Percentiles rank a stretch among this genome's conserved stretches.
phyloP scores from a whole-genome alignment of 495 filamentous ascomycete genomes.

The Apiosordaria backusii region DNA sequence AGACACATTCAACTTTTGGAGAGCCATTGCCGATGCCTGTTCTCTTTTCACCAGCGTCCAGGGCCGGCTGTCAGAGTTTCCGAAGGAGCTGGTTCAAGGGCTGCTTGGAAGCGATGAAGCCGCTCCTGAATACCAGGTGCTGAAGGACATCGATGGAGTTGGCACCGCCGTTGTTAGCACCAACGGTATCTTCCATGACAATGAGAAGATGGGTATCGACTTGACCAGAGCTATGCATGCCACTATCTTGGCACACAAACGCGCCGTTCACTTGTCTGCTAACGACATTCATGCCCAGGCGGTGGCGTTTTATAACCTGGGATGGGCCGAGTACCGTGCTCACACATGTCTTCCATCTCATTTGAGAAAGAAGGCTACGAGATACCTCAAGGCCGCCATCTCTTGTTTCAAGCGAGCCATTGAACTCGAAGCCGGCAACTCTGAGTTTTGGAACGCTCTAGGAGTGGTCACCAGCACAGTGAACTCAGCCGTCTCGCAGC shows the following conservation, averaged over 20 bases:
- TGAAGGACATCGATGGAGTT: constrained; percentile 70
- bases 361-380: constrained; percentile 50
- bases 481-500: constrained; percentile 86
- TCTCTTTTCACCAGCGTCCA: constrained; percentile 76
- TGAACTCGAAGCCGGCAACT: constrained; percentile 89
- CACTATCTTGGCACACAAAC: constrained; percentile 80
- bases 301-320: constrained; percentile 93
- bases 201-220: constrained; percentile 48
- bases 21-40: constrained; percentile 85
- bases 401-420: constrained; percentile 96
- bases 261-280: constrained; percentile 68
- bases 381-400: constrained; percentile 75
- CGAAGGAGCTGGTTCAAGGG: constrained; percentile 47
- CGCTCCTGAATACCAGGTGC: constrained; percentile 53
- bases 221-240: constrained; percentile 55
- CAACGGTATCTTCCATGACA: constrained; percentile 39
- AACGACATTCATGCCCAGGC: constrained; percentile 87
- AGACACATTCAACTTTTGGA: constrained; percentile 92
- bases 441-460: constrained; percentile 97
- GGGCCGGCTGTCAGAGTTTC: constrained; percentile 55
- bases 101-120: constrained; percentile 56
- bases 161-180: constrained; percentile 48
- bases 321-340: constrained; percentile 85
- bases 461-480: constrained; percentile 82
- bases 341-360: constrained; percentile 57